A percentile compares a stretch with the other conserved stretches of the same genome.
These are phyloP conservation scores for Wickerhamomyces queroliae DNA, from an alignment of 805 yeast species.

Conservation along the genomic window DNA sequence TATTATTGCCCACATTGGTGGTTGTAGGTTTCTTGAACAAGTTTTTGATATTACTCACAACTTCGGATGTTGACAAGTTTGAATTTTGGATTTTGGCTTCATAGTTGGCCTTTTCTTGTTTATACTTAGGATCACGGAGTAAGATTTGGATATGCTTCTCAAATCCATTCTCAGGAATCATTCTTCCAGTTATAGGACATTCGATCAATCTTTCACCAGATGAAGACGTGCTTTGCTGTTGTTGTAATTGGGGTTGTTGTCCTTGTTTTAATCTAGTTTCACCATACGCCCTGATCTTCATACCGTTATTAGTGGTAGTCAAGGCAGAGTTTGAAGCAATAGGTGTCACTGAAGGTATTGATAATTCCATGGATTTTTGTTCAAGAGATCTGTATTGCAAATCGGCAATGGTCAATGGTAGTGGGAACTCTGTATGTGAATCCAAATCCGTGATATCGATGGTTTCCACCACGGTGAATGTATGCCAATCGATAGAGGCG, in stretches of 20 bases:
- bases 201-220: constrained; percentile 35
- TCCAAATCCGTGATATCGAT: constrained; percentile 61
- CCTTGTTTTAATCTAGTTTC: constrained; percentile 47
- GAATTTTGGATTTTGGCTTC: constrained; percentile 47
- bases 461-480: constrained; percentile 66
- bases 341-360: neutral
- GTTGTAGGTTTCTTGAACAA: constrained; percentile 31
- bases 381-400: constrained; percentile 54
- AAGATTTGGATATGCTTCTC: constrained; percentile 65
- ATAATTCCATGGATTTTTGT: constrained; percentile 15
- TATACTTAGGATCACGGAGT: constrained; percentile 73
- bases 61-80: constrained; percentile 51
- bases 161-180: constrained; percentile 65
- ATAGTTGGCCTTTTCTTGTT: constrained; percentile 55
- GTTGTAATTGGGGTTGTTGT: constrained; percentile 8
- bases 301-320: constrained; percentile 34
- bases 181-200: constrained; percentile 76
- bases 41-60: constrained; percentile 53
- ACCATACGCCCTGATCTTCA: constrained; percentile 69
- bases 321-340: constrained; percentile 1
- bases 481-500: constrained; percentile 85
- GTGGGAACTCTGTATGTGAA: constrained; percentile 43
- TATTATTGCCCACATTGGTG: constrained; percentile 10
- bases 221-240: neutral
- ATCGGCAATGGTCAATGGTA: constrained; percentile 52